phyloP scores from a whole-genome alignment of 176 grass and related monocot genomes.

The Coix lacrymajobi region DNA sequence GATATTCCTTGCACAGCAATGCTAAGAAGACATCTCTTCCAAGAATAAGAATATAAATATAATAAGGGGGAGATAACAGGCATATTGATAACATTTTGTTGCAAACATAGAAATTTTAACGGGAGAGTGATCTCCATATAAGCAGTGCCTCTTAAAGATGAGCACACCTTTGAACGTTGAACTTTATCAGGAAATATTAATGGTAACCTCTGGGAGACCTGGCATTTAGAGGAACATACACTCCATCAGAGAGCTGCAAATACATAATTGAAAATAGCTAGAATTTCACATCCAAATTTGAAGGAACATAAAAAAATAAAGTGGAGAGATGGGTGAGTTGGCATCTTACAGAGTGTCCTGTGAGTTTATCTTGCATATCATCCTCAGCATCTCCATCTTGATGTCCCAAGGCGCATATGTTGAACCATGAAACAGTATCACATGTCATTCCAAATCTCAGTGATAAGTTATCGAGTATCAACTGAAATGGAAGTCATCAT shows the following conservation, averaged over 20 bases:
- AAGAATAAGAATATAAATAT: not conserved
- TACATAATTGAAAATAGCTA: slow-evolving; percentile 5
- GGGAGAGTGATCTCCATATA: not conserved
- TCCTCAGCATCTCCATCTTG: slow-evolving; percentile 35
- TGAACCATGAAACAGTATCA: slow-evolving; percentile 7
- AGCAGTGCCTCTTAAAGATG: slow-evolving; percentile 5
- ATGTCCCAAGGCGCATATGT: too few species aligned
- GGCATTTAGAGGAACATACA: slow-evolving; percentile 23
- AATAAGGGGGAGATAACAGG: not conserved
- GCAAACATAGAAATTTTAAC: slow-evolving; percentile 4
- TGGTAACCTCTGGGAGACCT: slow-evolving; percentile 84
- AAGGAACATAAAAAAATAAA: not conserved
- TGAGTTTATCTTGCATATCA: slow-evolving; percentile 36
- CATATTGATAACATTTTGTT: not conserved
- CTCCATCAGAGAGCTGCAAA: slow-evolving; percentile 10
- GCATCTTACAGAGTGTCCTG: slow-evolving; percentile 41
- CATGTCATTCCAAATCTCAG: not conserved
- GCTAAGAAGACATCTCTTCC: not conserved
- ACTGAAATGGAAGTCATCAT: not conserved
- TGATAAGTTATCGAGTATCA: not conserved
- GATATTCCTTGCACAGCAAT: not conserved
- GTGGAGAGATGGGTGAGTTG: not conserved
- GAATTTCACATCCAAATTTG: not conserved
- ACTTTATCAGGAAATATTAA: slow-evolving; percentile 85
- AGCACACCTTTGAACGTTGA: slow-evolving; percentile 89